Evolutionary conservation across 306 rosid species (phyloP).

Genomic region (Rosa chinensis): DNA sequence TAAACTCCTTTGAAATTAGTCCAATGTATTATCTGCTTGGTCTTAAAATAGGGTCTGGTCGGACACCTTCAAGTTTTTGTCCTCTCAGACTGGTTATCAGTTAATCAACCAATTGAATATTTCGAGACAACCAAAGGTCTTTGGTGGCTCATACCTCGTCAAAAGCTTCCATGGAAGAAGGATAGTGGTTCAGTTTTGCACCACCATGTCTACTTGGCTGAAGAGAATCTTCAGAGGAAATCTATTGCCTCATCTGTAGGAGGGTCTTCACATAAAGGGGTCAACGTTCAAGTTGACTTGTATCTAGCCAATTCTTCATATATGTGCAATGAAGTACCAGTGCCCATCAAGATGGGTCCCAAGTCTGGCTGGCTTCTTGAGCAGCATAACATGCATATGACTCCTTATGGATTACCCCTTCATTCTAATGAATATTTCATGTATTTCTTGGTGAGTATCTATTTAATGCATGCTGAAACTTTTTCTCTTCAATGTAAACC

Average conservation of each 20-base stretch:
- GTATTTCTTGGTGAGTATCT: slow-evolving; percentile 60
- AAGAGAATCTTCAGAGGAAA: slow-evolving; percentile 22
- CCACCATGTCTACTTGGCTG: slow-evolving; percentile 16
- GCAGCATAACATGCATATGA: slow-evolving; percentile 30
- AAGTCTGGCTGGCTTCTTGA: slow-evolving; percentile 34
- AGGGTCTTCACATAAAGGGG: slow-evolving; percentile 12
- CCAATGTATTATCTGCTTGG: slow-evolving; percentile 14
- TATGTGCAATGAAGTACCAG: slow-evolving; percentile 14
- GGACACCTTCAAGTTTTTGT: slow-evolving; percentile 73
- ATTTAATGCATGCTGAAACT: slow-evolving; percentile 14
- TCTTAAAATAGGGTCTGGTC: slow-evolving; percentile 52
- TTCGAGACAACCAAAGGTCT: slow-evolving; percentile 63
- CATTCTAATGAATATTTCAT: slow-evolving; percentile 50
- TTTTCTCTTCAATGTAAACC: not conserved
- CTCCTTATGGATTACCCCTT: slow-evolving; percentile 55
- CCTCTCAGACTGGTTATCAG: slow-evolving; percentile 52
- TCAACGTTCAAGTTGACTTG: slow-evolving; percentile 12
- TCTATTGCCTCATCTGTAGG: slow-evolving; percentile 10
- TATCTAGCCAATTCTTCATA: slow-evolving; percentile 22
- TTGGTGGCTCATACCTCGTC: slow-evolving; percentile 65
- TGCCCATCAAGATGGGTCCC: slow-evolving; percentile 24
- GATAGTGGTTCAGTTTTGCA: slow-evolving; percentile 26
- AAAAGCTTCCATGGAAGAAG: slow-evolving; percentile 61
- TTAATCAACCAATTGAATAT: slow-evolving; percentile 45
- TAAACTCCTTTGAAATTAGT: not conserved